Evolutionary conservation across 176 grass and related monocot genomes (phyloP).

Genomic region (Phoenix dactylifera): DNA sequence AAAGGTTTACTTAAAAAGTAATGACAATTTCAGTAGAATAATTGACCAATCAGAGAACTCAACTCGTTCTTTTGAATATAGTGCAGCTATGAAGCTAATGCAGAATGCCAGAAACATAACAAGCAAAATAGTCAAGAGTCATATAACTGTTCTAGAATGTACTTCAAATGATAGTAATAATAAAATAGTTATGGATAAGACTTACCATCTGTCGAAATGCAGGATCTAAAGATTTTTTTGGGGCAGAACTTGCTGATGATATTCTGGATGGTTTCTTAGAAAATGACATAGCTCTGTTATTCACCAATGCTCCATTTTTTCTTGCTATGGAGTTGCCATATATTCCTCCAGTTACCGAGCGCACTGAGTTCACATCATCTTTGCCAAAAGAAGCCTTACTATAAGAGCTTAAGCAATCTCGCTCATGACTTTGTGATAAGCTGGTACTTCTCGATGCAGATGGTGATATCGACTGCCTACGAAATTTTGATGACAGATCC

Average conservation of each 20-base stretch:
- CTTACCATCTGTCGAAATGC: conserved; percentile 78
- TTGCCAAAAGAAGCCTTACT: conserved; percentile 75
- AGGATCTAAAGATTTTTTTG: conserved; percentile 86
- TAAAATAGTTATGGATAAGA: conserved; percentile 16
- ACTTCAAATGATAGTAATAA: conserved; percentile 1
- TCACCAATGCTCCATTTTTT: conserved; percentile 47
- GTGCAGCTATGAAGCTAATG: no score
- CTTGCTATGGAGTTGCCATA: conserved; percentile 40
- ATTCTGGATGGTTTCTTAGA: conserved; percentile 69
- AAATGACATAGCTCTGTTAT: conserved; percentile 50
- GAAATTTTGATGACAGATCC: conserved; percentile 44
- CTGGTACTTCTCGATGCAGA: conserved; percentile 70
- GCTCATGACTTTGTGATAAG: conserved; percentile 64
- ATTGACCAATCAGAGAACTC: no score
- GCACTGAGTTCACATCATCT: conserved; percentile 73
- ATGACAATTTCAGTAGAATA: no score
- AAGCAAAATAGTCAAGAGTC: no score
- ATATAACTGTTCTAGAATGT: no score
- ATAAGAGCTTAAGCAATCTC: conserved; percentile 51
- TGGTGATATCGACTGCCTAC: conserved; percentile 83
- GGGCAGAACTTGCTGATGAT: conserved; percentile 44
- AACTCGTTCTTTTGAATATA: no score
- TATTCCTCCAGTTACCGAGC: conserved; percentile 40
- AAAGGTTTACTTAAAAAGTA: no score
- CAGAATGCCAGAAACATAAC: no score